Conservation (phyloP, 2,329 filamentous ascomycete species). For the Pyrenochaeta sp. region DNA sequence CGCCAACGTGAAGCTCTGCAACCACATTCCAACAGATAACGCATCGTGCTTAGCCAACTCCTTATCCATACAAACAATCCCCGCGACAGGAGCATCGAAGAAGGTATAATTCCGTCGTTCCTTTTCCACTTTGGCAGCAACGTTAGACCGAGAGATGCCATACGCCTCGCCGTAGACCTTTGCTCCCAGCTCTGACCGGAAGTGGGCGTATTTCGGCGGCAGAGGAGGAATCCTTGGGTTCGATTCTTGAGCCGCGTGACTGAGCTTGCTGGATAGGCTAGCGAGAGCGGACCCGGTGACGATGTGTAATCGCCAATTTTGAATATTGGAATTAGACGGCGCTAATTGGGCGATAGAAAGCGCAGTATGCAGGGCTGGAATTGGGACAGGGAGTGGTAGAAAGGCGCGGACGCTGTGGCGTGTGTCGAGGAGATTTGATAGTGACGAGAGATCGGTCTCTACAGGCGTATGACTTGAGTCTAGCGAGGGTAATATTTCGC, state of each 20-base stretch:
- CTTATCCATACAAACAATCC: constrained; percentile 25
- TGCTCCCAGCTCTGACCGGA: constrained; percentile 26
- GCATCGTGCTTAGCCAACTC: constrained; percentile 19
- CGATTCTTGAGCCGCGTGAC: constrained; percentile 7
- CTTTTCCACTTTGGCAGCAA: constrained; percentile 7
- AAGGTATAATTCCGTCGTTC: constrained; percentile 27
- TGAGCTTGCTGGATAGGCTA: constrained; percentile 16
- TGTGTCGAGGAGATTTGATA: not conserved
- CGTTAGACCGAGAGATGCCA: constrained; percentile 17
- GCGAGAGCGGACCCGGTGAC: constrained; percentile 18
- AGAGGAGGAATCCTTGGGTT: constrained; percentile 18
- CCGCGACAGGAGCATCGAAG: constrained; percentile 27
- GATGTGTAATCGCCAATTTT: constrained; percentile 17
- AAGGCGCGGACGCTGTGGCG: constrained; percentile 16
- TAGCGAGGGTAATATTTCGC: no score
- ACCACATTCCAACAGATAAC: constrained; percentile 32
- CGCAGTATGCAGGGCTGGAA: not conserved
- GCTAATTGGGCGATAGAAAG: constrained; percentile 10
- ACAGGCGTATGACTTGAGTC: no score
- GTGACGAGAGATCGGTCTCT: no score
- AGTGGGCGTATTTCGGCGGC: constrained; percentile 22
- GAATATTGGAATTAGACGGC: constrained; percentile 18
- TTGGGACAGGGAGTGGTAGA: constrained; percentile 6
- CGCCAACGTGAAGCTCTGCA: constrained; percentile 31
- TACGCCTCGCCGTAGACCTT: constrained; percentile 32